Conservation (phyloP, 1,284 basidiomycete genomes). For the Fomitopsis pinicola region DNA sequence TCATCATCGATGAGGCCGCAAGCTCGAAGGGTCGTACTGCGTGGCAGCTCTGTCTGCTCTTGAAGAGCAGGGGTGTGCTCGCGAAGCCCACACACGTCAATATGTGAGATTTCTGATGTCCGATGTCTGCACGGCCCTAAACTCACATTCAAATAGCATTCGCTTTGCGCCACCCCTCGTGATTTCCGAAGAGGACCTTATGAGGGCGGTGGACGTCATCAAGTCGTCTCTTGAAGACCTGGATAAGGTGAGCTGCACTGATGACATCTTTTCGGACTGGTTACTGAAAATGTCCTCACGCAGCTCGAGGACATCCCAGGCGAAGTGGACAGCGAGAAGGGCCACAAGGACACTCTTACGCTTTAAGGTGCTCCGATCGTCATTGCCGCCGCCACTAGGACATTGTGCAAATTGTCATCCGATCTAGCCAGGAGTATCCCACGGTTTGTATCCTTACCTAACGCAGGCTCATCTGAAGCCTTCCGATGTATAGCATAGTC, state of each 20-base stretch:
- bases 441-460: not conserved
- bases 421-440: not conserved
- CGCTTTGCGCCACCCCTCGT: slow-evolving; percentile 95
- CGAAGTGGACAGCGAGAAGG: slow-evolving; percentile 57
- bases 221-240: slow-evolving; percentile 76
- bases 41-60: slow-evolving; percentile 92
- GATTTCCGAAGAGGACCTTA: slow-evolving; percentile 82
- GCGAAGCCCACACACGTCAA: slow-evolving; percentile 97
- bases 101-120: slow-evolving; percentile 55
- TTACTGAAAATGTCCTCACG: not conserved
- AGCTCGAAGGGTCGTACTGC: slow-evolving; percentile 78
- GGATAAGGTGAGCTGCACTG: slow-evolving; percentile 58
- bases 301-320: slow-evolving; percentile 72
- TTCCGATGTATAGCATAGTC: not conserved
- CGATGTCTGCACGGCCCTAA: not conserved
- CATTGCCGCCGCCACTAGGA: slow-evolving; percentile 1
- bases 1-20: slow-evolving; percentile 87
- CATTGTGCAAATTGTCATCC: not conserved
- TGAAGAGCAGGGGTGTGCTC: slow-evolving; percentile 88
- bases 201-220: slow-evolving; percentile 75
- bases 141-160: slow-evolving; percentile 49
- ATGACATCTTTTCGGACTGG: not conserved
- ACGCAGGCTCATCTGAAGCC: not conserved
- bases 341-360: slow-evolving; percentile 39
- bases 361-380: slow-evolving; percentile 18